Base-by-base conservation (phyloP, 2,329 filamentous ascomycete genomes). In the Orbilia quercus region DNA sequence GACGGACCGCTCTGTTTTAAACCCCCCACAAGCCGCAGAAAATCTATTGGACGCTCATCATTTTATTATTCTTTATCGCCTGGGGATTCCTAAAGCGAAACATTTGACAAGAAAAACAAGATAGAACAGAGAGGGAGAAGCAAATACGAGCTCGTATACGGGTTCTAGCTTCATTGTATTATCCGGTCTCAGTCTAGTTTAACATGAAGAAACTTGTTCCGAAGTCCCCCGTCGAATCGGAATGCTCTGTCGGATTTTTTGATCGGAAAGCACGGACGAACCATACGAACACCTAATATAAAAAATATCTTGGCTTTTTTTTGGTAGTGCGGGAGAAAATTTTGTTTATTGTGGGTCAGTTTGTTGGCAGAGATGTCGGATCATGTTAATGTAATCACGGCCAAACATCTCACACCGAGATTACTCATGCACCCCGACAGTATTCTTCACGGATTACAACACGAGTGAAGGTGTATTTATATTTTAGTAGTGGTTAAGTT, bases 171-270 rank as follows among this genome's bases (percentile, higher is more conserved):
- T 6, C 9, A 6, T n/a, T 40, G 23, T 6, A 38, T 54, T 54
- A 54, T 54, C 51, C 51, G 51, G 34, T 40, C 48, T 51, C 34
- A 40, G 51, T 31, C 14, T 16, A 50, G n/a, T n/a, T n/a, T n/a
- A n/a, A n/a, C n/a, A n/a, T n/a, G n/a, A n/a, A n/a, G n/a, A n/a
- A n/a, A n/a, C n/a, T 4, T 11, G 20, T 28, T 28, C 20, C 23
- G 18, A 5, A 12, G 6, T 53, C 25, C 48, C 51, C 51, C 28
- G 23, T 53, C 48, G 28, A 31, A 53, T 36, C 28, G 36, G 36
- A 40, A 45, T 5, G 42, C 42, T 42, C 38, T 6, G 16, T n/a
- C 14, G 38, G 14, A 6, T 42, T 42, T 16, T 16, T 40, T 12
- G 5, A 14, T 40, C 12, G 36, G 14, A 40, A 45, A 45, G 42